These are phyloP conservation scores for Sequoiadendron giganteum DNA, from an alignment of 75 land plant genomes.

Conservation along the genomic window DNA sequence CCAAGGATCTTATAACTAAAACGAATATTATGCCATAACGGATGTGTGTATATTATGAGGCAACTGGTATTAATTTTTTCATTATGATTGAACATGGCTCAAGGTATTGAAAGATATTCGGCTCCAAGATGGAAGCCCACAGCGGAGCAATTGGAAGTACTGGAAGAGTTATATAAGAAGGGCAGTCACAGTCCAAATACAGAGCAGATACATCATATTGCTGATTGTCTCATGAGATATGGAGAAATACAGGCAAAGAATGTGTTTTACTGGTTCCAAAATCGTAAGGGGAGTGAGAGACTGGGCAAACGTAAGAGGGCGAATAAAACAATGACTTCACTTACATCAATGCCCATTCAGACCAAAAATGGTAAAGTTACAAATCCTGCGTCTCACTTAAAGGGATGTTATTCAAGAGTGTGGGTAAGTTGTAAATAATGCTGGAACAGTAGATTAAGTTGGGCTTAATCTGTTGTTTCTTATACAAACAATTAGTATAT, in stretches of 20 bases:
- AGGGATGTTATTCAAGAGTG: no score
- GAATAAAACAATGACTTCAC: not conserved
- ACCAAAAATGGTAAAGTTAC: not conserved
- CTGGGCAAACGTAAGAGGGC: not conserved
- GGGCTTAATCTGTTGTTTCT: no score
- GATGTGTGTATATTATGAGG: not conserved
- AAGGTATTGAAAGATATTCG: not conserved
- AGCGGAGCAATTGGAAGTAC: not conserved
- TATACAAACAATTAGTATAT: no score
- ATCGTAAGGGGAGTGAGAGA: not conserved
- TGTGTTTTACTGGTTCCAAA: constrained; percentile 6
- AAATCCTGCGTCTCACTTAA: not conserved
- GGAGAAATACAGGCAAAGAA: not conserved
- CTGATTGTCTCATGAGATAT: not conserved
- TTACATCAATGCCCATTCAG: not conserved
- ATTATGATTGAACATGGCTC: not conserved
- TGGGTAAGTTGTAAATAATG: no score
- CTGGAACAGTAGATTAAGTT: no score
- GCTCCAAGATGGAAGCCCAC: constrained; percentile 1
- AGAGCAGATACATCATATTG: not conserved
- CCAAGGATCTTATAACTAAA: not conserved
- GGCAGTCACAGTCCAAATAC: not conserved
- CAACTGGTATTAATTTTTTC: no score
- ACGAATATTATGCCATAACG: not conserved
- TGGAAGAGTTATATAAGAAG: not conserved